A percentile compares a stretch with the other conserved stretches of the same genome.
These are phyloP conservation scores for Didymella pinodella DNA, from an alignment of 2,329 filamentous ascomycete species.

Conservation along the genomic window DNA sequence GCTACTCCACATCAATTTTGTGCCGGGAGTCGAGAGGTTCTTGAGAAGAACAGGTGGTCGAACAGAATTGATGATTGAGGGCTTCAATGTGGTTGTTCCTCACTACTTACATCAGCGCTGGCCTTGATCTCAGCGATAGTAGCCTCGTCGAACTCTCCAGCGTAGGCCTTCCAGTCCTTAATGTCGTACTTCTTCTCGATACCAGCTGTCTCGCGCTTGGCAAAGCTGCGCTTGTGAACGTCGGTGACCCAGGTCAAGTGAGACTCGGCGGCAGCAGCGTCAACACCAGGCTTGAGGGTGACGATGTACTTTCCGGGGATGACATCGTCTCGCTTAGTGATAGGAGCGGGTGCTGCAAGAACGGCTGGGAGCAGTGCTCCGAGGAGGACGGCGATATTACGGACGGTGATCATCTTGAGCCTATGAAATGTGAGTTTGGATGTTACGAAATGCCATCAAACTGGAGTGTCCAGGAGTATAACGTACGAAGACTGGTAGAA, in stretches of 20 bases:
- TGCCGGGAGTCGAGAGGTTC: not conserved
- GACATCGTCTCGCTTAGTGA: constrained; percentile 26
- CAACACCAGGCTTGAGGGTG: constrained; percentile 31
- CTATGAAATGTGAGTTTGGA: not conserved
- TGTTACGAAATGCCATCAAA: not conserved
- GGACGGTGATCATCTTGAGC: constrained; percentile 25
- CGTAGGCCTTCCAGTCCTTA: constrained; percentile 55
- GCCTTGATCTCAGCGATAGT: constrained; percentile 53
- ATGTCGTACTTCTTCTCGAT: constrained; percentile 56
- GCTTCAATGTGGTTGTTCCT: not conserved
- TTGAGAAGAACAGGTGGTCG: not conserved
- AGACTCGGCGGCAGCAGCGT: constrained; percentile 37
- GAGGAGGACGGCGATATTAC: constrained; percentile 19
- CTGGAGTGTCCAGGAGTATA: not conserved
- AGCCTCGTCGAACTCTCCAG: constrained; percentile 57
- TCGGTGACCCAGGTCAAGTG: constrained; percentile 46
- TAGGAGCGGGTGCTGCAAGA: constrained; percentile 23
- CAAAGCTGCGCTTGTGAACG: constrained; percentile 50
- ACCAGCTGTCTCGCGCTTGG: constrained; percentile 45
- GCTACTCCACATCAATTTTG: not conserved
- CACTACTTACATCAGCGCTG: constrained; percentile 26
- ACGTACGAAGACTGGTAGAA: constrained; percentile 8
- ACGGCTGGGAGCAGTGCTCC: constrained; percentile 23
- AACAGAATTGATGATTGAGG: not conserved
- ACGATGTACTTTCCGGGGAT: constrained; percentile 36